phyloP scores from a whole-genome alignment of 129 eudicot genomes.

The Flaveria robusta region DNA sequence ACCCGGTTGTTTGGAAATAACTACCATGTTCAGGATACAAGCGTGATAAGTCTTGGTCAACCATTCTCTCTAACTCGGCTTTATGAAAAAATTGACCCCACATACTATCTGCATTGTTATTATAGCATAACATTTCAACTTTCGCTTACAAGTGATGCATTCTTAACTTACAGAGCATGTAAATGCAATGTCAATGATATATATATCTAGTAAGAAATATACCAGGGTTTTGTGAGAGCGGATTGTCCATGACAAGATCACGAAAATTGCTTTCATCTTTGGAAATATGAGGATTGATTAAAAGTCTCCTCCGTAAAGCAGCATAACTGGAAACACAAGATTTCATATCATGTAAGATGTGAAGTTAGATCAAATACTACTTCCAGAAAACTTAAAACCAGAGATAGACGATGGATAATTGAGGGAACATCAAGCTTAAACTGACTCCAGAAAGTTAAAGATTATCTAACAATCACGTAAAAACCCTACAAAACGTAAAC shows the following conservation, averaged over 20 bases:
- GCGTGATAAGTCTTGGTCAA: constrained; percentile 92
- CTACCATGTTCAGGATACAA: constrained; percentile 90
- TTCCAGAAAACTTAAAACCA: not conserved
- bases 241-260: constrained; percentile 82
- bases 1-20: constrained; percentile 82
- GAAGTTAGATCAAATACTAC: not conserved
- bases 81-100: constrained; percentile 96
- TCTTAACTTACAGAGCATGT: not conserved
- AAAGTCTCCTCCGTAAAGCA: constrained; percentile 62
- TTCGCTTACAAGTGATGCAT: not conserved
- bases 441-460: not conserved
- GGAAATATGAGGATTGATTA: constrained; percentile 69
- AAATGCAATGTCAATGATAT: constrained; percentile 3
- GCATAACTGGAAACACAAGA: constrained; percentile 65
- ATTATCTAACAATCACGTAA: not conserved
- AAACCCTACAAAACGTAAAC: not conserved
- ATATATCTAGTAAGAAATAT: not conserved
- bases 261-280: constrained; percentile 68
- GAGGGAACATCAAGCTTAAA: too few species aligned
- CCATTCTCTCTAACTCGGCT: constrained; percentile 94
- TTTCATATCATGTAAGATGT: constrained; percentile 3
- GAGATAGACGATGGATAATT: not conserved
- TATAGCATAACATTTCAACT: not conserved
- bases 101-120: constrained; percentile 70
- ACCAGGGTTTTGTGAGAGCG: constrained; percentile 94